Conservation (phyloP, 345 rosid species). For the Conringia planisiliqua region DNA sequence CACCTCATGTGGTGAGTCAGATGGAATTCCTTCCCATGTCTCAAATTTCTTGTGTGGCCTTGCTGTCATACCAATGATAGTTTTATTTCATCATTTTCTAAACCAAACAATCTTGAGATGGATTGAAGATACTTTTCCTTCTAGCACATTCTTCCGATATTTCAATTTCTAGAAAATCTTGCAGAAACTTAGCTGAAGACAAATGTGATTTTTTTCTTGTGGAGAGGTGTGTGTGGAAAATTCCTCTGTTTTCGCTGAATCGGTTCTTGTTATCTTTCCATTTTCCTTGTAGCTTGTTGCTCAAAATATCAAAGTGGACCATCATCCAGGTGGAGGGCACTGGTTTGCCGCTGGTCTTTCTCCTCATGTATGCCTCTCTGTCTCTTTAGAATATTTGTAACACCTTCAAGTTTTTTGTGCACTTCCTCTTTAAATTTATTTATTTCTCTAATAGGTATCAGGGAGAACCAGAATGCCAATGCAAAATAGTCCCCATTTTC, state of each 20-base stretch:
- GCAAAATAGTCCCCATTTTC: slow-evolving; percentile 87
- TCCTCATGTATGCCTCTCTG: slow-evolving; percentile 68
- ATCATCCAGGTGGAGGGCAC: slow-evolving; percentile 99
- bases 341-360: slow-evolving; percentile 99
- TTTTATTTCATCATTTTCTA: background rate
- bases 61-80: background rate
- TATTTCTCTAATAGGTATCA: slow-evolving; percentile 52
- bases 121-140: slow-evolving; percentile 2
- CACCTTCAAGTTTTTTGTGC: slow-evolving; percentile 7
- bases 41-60: slow-evolving; percentile 5
- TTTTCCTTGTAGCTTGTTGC: slow-evolving; percentile 60
- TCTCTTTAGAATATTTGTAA: slow-evolving; percentile 16
- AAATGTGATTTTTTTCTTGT: slow-evolving; percentile 5
- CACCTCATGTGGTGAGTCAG: slow-evolving; percentile 77
- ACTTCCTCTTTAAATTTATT: slow-evolving; percentile 17
- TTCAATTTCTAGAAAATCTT: background rate
- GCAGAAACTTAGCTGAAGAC: background rate
- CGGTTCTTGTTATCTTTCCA: slow-evolving; percentile 6
- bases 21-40: slow-evolving; percentile 23
- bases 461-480: slow-evolving; percentile 59
- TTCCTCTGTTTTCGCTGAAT: slow-evolving; percentile 9
- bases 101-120: slow-evolving; percentile 6
- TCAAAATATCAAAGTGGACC: slow-evolving; percentile 90
- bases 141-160: background rate
- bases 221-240: slow-evolving; percentile 8